These are phyloP conservation scores for Panaeolus cyanescens DNA, from an alignment of 768 basidiomycete species.

Conservation along the genomic window DNA sequence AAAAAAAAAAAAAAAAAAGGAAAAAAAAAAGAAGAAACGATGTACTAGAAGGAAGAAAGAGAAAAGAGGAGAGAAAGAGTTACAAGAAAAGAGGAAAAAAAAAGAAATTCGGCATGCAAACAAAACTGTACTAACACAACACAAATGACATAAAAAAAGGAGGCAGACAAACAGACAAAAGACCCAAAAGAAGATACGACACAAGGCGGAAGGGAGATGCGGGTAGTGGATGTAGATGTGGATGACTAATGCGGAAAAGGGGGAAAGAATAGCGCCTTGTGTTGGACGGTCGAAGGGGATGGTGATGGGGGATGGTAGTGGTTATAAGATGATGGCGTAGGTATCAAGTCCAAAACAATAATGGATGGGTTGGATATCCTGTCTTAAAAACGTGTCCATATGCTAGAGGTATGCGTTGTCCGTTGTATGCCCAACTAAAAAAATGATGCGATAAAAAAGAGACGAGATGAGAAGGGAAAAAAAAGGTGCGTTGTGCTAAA, in stretches of 20 bases:
- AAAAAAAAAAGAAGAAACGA: neutral
- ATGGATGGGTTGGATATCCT: slow-evolving; percentile 2
- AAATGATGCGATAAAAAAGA: neutral
- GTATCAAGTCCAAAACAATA: slow-evolving; percentile 3
- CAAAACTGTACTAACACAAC: slow-evolving; percentile 3
- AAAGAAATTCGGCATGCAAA: slow-evolving; percentile 4
- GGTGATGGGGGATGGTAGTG: neutral
- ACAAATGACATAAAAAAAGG: neutral
- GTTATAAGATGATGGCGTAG: neutral
- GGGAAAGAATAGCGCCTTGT: neutral
- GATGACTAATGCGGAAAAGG: neutral
- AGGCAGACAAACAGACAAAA: neutral
- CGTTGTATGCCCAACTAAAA: neutral
- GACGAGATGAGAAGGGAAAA: neutral
- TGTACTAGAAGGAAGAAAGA: no score
- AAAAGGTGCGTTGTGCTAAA: neutral
- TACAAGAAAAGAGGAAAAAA: neutral
- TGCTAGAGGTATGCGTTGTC: neutral
- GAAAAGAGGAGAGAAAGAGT: neutral
- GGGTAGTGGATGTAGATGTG: neutral
- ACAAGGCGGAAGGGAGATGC: neutral
- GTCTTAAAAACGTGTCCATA: slow-evolving; percentile 3
- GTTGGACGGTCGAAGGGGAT: neutral
- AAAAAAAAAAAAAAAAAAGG: neutral
- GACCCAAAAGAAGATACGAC: neutral